Base-by-base conservation (phyloP, 352 stramenopile genomes). In the Thalassiosira mediterranea region DNA sequence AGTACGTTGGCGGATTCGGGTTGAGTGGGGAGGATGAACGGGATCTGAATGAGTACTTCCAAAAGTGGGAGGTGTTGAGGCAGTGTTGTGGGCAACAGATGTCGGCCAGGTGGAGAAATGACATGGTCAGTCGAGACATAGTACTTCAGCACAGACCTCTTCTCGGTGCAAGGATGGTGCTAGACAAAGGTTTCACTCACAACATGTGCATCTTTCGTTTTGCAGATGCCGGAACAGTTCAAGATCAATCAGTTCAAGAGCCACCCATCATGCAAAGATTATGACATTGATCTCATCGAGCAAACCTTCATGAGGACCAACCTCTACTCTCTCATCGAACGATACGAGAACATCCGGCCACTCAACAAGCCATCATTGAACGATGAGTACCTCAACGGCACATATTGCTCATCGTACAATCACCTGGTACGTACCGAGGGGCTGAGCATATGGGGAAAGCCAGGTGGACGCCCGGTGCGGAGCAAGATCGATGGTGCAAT, bases 61-160 rank as follows among this genome's bases (percentile, higher is more conserved):
- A 53, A 1, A 32, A 53, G 0, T 79, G 70, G 70, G 70, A 79
- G 61, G 59, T 73, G 38, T 37, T 79, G 19, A 61, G 70, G 4
- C 71, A 80, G 26, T 80, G 71, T 37, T 80, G 71, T 34, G 71
- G 71, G 23, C 49, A 80, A 63, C 71, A 80, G 51, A 80, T 80
- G 71, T 75, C 62, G 0, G 26, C n/a, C 11, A 66, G 38, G 28
- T 80, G 71, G 71, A 34, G 63, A 11, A 80, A 80, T 34, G 71
- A 80, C 28, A 67, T 80, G n/a, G n/a, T n/a, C n/a, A n/a, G n/a
- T n/a, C n/a, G n/a, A n/a, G n/a, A n/a, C n/a, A n/a, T n/a, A n/a
- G n/a, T n/a, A n/a, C n/a, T n/a, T n/a, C n/a, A n/a, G n/a, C n/a
- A n/a, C n/a, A n/a, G n/a, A n/a, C n/a, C n/a, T n/a, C n/a, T n/a